These are phyloP conservation scores for Hypoxylon sp. DNA, from an alignment of 2,329 filamentous ascomycete species.

Conservation along the genomic window DNA sequence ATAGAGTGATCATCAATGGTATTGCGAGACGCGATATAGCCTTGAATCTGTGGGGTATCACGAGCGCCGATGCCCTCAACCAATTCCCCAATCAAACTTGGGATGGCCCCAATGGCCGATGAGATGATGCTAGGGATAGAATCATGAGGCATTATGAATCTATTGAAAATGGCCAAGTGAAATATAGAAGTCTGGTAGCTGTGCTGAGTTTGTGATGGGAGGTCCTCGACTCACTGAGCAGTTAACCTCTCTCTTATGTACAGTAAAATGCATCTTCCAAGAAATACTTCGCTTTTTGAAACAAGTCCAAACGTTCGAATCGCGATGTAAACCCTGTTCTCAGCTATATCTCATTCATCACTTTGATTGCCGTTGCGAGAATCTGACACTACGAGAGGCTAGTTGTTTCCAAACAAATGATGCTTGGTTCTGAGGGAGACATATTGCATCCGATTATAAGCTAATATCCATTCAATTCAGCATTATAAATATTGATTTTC, in stretches of 20 bases:
- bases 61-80: background rate
- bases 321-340: background rate
- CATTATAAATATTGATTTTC: background rate
- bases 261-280: background rate
- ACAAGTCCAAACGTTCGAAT: background rate
- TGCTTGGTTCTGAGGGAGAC: background rate
- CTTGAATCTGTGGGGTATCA: background rate
- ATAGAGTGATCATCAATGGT: background rate
- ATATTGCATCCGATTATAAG: background rate
- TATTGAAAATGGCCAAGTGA: background rate
- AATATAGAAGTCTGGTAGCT: background rate
- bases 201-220: background rate
- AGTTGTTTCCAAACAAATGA: background rate
- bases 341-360: background rate
- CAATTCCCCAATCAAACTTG: background rate
- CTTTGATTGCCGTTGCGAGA: background rate
- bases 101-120: background rate
- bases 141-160: background rate
- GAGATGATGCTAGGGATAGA: background rate
- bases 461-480: background rate
- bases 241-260: slow-evolving; percentile 8
- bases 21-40: background rate
- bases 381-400: background rate
- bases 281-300: background rate
- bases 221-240: background rate